Base-by-base conservation (phyloP, 2,329 filamentous ascomycete genomes). In the Dothideomycetidae sp. region DNA sequence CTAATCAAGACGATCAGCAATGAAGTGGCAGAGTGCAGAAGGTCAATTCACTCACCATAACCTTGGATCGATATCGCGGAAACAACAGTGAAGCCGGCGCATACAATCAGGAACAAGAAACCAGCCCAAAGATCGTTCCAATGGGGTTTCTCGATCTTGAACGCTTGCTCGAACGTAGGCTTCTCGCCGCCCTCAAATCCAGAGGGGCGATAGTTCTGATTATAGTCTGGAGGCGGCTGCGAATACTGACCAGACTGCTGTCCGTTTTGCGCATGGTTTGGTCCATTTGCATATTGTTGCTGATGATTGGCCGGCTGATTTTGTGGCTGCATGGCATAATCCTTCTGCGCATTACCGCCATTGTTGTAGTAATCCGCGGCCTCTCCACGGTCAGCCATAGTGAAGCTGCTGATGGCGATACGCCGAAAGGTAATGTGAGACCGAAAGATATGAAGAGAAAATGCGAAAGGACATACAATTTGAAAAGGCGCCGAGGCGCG, bases 111-210 rank as follows among this genome's bases (percentile, higher is more conserved):
- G 48, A 92, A 72, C 52, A 94, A 62, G 29, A 92, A 62, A 3
- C 80, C 85, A 3, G 86, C 86, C 88, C 86, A 94, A 16, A 81
- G 54, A 55, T 96, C 88, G 51, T 94, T 83, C 61, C 71, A 93
- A 57, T 88, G 92, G n/a, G 84, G 84, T 45, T 66, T 76, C 36
- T 82, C 72, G 36, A 94, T 59, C 58, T 78, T 78, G 66, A 96
- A 94, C 1, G 76, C 73, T 52, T 94, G 71, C 13, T 88, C 75
- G 53, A 92, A 94, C 11, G 53, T 62, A 31, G 62, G 58, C 53
- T 70, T 68, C 44, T 63, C 61, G 33, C 63, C 61, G 29, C 45
- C 44, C 15, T 53, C 39, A 28, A 41, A 31, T n/a, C 36, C 31
- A 14, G 37, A 39, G 39, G 47, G 43, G 5, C 47, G 45, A 39